Evolutionary conservation across 495 filamentous ascomycete species (phyloP).

Genomic region (Daldinia grandis): DNA sequence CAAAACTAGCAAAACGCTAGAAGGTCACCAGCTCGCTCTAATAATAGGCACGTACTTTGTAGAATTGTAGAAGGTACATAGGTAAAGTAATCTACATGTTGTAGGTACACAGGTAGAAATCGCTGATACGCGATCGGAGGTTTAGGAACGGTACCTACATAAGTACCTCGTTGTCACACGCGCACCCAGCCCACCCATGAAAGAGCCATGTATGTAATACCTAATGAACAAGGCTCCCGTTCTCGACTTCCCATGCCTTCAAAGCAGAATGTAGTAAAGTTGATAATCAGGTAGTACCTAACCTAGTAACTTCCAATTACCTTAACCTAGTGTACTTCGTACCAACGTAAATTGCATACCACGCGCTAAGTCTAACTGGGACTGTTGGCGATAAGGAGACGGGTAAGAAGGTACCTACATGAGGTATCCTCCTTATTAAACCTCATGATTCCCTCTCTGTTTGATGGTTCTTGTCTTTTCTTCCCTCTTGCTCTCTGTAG

Average conservation of each 20-base stretch:
- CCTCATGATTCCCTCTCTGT: conserved; percentile 10
- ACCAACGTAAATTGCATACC: neutral
- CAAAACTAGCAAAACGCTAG: conserved; percentile 8
- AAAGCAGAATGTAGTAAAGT: conserved; percentile 11
- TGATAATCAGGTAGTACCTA: conserved; percentile 21
- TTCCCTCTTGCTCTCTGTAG: conserved; percentile 13
- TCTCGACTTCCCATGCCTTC: conserved; percentile 16
- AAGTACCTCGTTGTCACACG: conserved; percentile 32
- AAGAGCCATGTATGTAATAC: conserved; percentile 5
- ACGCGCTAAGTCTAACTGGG: neutral
- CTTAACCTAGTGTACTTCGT: neutral
- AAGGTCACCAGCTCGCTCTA: conserved; percentile 25
- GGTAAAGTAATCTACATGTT: neutral
- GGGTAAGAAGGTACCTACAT: neutral
- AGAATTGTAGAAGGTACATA: too few species aligned
- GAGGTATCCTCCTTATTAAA: conserved; percentile 19
- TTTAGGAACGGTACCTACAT: conserved; percentile 8
- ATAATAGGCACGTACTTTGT: too few species aligned
- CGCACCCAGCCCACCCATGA: conserved; percentile 23
- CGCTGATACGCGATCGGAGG: conserved; percentile 32
- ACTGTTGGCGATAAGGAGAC: neutral
- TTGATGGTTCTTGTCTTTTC: neutral
- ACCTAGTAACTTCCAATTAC: neutral
- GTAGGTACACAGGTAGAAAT: too few species aligned
- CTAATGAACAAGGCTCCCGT: conserved; percentile 4